These are phyloP conservation scores for Lagerstroemia speciosa DNA, from an alignment of 345 rosid genomes.

Conservation along the genomic window DNA sequence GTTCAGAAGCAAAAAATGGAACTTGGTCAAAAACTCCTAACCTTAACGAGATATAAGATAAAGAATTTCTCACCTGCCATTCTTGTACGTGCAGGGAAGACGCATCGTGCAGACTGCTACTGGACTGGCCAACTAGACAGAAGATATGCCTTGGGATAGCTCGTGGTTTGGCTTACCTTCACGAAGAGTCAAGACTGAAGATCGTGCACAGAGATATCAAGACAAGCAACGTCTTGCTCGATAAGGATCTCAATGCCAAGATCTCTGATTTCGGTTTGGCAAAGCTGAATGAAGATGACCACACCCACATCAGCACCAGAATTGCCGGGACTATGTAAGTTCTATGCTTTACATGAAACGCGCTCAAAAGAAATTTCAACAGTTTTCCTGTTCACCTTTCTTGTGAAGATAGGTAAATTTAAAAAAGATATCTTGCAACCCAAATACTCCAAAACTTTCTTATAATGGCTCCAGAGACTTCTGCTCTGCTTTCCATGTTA, in stretches of 20 bases:
- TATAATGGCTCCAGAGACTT: too few species aligned
- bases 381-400: not conserved
- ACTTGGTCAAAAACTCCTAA: not conserved
- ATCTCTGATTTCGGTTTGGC: conserved; percentile 94
- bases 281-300: conserved; percentile 70
- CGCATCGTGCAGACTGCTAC: conserved; percentile 30
- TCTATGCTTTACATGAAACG: not conserved
- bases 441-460: not conserved
- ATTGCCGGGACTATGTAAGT: conserved; percentile 86
- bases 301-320: conserved; percentile 80
- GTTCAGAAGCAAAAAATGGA: not conserved
- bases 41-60: not conserved
- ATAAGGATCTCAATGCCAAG: conserved; percentile 69
- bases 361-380: not conserved
- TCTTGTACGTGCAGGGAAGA: conserved; percentile 38
- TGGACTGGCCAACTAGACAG: conserved; percentile 67
- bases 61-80: not conserved
- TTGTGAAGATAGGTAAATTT: not conserved
- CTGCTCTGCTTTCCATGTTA: not conserved
- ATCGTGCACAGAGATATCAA: conserved; percentile 93
- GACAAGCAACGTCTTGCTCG: conserved; percentile 82
- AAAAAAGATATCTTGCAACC: not conserved
- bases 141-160: conserved; percentile 70
- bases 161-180: conserved; percentile 69
- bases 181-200: conserved; percentile 73